Evolutionary conservation across 495 filamentous ascomycete genomes (phyloP), one percentile per base, ranked within the genome.

Genomic region (Trichocladium uniseriatum): DNA sequence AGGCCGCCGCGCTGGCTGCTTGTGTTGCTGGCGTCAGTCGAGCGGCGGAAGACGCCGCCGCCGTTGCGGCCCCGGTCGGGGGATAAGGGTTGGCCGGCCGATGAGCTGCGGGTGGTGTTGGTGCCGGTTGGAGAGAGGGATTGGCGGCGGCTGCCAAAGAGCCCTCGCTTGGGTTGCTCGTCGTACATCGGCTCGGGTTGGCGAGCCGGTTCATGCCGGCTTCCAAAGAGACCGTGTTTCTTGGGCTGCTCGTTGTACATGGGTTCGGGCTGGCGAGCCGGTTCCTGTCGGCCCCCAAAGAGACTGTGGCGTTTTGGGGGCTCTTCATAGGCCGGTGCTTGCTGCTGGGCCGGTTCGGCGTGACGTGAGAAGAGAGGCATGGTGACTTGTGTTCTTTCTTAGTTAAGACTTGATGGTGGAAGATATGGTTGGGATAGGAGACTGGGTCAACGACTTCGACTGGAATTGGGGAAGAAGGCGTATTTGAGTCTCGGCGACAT

Each of bases 311-410:
- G n/a, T n/a, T n/a, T n/a, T n/a, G n/a, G n/a, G 8, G 46, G 55
- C 41, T 68, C 58, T 14, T 58, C 52, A n/a, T 57, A 14, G 13
- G 52, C 45, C 6, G 53, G 54, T 19, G 61, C 58, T 22, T 67
- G 69, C 54, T 67, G 56, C 16, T 62, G 47, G 15, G 57, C 60
- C n/a, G 66, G 66, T 38, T 69, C 66, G 18, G 66, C 43, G 57
- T 66, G 63, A 48, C 66, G 68, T 24, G 65, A 67, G 64, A 77
- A 77, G 45, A 77, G 57, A 61, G 71, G 70, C 72, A 76, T 76
- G 24, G 53, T 70, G 55, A 44, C 22, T n/a, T 38, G 51, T 28
- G 14, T 48, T 38, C 35, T 15, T 18, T 36, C 37, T 6, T 46
- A 29, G 20, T 10, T 32, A 10, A 10, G 5, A 6, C 28, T n/a